phyloP scores from a whole-genome alignment of 2,329 filamentous ascomycete species.

The Xylaria multiplex region DNA sequence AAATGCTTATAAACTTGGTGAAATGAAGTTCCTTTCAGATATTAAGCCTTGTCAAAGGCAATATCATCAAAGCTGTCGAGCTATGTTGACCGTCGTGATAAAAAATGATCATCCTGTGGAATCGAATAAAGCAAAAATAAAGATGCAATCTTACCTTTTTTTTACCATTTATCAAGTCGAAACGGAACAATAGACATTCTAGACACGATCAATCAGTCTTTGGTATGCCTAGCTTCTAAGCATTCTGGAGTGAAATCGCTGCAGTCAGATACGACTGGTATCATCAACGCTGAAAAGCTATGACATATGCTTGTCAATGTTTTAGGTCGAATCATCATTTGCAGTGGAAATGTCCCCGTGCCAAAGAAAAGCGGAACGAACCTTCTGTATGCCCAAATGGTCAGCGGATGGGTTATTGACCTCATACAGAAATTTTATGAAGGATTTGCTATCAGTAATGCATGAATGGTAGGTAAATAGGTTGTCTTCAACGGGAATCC shows the following conservation, averaged over 20 bases:
- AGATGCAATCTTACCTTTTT: constrained; percentile 36
- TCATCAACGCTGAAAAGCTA: constrained; percentile 71
- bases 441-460: constrained; percentile 48
- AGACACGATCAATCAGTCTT: constrained; percentile 46
- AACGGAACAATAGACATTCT: constrained; percentile 11
- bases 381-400: constrained; percentile 18
- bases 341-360: constrained; percentile 38
- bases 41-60: constrained; percentile 77
- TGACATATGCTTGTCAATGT: constrained; percentile 98
- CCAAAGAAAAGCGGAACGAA: constrained; percentile 30
- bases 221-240: constrained; percentile 11
- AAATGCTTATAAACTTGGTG: constrained; percentile 45
- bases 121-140: constrained; percentile 28
- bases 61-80: constrained; percentile 79
- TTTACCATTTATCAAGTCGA: background rate
- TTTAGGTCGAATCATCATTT: constrained; percentile 83
- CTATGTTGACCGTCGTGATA: constrained; percentile 92
- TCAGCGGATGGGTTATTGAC: constrained; percentile 29
- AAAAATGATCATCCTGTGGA: constrained; percentile 75
- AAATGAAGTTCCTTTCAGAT: constrained; percentile 41
- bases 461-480: constrained; percentile 69
- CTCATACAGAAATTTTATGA: constrained; percentile 3
- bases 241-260: constrained; percentile 37
- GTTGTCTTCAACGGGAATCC: constrained; percentile 70
- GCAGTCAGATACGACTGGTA: constrained; percentile 58